Base-by-base conservation (phyloP, 1,284 basidiomycete species). In the Rhodotorula sp. region DNA sequence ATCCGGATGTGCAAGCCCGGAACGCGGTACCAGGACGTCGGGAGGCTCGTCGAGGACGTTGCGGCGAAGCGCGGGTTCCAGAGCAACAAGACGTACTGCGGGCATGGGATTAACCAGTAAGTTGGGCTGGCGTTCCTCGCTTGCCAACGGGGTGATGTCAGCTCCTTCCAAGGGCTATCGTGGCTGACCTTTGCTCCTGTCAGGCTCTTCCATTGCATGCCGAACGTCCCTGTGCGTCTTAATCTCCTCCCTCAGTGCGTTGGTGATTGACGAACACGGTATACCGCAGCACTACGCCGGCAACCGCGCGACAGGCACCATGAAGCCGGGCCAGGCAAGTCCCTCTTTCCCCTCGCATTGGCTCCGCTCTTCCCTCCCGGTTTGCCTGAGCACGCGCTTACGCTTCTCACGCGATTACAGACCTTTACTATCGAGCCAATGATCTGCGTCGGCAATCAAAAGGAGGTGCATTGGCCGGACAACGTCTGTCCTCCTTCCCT, bases 81-180 rank as follows among this genome's bases (percentile, higher is more conserved):
- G 29, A 89, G 91, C 59, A 92, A 97, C 48, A 71, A 66, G 67
- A 73, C 67, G 25, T 97, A 95, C 81, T 93, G 91, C 13, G 94
- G 93, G 9, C 94, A 97, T 80, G 94, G 94, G 46, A 87, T 96
- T 80, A 90, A 96, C 81, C 84, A 91, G 74, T 78, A 34, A 21
- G 69, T 69, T 22, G 39, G 37, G 6, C 2, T 17, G n/a, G 34
- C 25, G 10, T 7, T 22, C 5, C 7, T 19, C 6, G 21, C 10
- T 44, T 34, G 7, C 29, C 39, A 15, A 15, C 39, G 15, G 39
- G 39, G 39, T 15, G 39, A 7, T 39, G 39, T 39, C 2, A n/a
- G 58, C 32, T 7, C 27, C 7, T 17, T 13, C 12, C 29, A 29
- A 25, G 57, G 22, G 25, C 27, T 6, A 17, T 39, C 44, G 9